Base-by-base conservation (phyloP, 1,284 basidiomycete species). In the Sporisorium iseilematis-ciliati region DNA sequence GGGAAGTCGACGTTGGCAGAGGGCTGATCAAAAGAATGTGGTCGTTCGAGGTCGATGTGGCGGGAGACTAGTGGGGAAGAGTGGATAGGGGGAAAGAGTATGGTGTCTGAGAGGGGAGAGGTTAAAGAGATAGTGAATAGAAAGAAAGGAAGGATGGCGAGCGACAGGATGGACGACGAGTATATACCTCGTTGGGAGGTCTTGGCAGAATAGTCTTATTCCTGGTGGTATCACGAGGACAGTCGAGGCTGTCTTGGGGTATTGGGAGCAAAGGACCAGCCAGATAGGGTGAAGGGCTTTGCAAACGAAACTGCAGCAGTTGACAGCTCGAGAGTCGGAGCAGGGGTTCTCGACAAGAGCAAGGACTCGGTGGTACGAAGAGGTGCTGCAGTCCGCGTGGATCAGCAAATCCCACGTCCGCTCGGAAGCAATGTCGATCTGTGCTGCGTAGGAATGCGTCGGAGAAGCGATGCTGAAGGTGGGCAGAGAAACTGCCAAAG, bases 361-460 rank as follows among this genome's bases (percentile, higher is more conserved):
- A 35, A 55, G 33, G 29, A 53, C 48, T 52, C 21, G 43, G 53
- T 41, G 23, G 20, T 49, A 49, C 48, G 48, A 31, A 31, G 23
- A 11, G 41, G 7, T 16, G 12, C 26, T 50, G 33, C 25, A 40
- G 31, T 26, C 31, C 38, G 55, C 55, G 45, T 55, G 60, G 50
- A 48, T 56, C 54, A 61, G 57, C 62, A 65, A 53, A 38, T 31
- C 42, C 21, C 25, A 70, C 33, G 61, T 70, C 67, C 67, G 67
- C 67, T 70, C 67, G 67, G 67, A 70, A 70, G 67, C 67, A 70
- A 70, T 70, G 67, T 70, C 67, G 67, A 70, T 70, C 67, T 54
- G 25, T 29, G 20, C 40, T 57, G 58, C 54, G 55, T 57, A 35
- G 26, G 42, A 57, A 16, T 35, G 51, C 49, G 67, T 57, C 67